A percentile compares a stretch with the other conserved stretches of the same genome.
Conservation (phyloP, 108 stramenopile species). For the Discostella stelligeroides region DNA sequence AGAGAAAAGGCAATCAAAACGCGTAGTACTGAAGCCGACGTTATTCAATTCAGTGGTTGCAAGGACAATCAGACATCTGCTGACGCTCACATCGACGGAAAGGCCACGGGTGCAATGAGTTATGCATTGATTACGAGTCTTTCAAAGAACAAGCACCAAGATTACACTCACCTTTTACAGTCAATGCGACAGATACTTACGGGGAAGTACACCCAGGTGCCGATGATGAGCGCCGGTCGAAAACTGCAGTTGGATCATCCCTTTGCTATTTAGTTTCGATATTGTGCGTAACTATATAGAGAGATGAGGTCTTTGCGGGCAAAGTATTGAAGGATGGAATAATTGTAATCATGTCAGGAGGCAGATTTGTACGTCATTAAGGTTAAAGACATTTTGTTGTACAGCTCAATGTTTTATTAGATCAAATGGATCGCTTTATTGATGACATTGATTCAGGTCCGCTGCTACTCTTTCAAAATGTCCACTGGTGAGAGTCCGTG, state of each 20-base stretch:
- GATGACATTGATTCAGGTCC: neutral
- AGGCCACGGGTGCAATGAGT: constrained; percentile 65
- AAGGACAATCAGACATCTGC: constrained; percentile 71
- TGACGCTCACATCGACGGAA: constrained; percentile 56
- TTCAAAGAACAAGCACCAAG: constrained; percentile 30
- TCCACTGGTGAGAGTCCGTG: constrained; percentile 80
- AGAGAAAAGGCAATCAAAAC: constrained; percentile 34
- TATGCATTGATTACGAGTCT: constrained; percentile 58
- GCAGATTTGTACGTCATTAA: too few relatives aligned
- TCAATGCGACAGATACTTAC: constrained; percentile 58
- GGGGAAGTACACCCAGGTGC: constrained; percentile 71
- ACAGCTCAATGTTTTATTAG: too few relatives aligned
- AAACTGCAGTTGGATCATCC: constrained; percentile 28
- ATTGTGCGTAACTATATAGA: too few relatives aligned
- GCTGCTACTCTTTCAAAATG: constrained; percentile 55
- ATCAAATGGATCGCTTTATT: too few relatives aligned
- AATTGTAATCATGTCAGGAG: too few relatives aligned
- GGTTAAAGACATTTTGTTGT: too few relatives aligned
- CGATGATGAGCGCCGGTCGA: constrained; percentile 53
- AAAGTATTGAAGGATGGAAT: too few relatives aligned
- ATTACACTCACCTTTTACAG: constrained; percentile 56
- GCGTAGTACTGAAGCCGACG: constrained; percentile 41
- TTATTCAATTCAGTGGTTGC: constrained; percentile 68
- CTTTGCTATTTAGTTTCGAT: constrained; percentile 2
- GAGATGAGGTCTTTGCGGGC: too few relatives aligned